phyloP scores from a whole-genome alignment of 164 flowering plant genomes.

The Nymphaea colorata region DNA sequence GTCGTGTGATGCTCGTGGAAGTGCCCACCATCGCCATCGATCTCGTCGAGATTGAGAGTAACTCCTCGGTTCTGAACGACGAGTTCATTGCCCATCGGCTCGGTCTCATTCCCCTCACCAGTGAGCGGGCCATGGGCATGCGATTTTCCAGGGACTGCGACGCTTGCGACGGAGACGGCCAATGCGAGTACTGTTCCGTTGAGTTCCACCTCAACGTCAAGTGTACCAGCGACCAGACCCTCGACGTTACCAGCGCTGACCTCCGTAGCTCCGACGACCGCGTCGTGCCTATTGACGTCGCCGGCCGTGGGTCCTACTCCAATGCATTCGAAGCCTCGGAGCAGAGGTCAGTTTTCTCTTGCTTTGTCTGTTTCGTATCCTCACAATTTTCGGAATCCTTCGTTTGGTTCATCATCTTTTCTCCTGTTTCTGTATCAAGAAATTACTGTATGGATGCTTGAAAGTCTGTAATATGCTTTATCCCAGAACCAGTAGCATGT shows the following conservation, averaged over 20 bases:
- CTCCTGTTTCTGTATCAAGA: not conserved
- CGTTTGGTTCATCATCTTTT: not conserved
- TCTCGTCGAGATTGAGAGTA: constrained; percentile 91
- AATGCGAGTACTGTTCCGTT: constrained; percentile 92
- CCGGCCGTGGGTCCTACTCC: constrained; percentile 18
- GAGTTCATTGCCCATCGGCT: constrained; percentile 95
- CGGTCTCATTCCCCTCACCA: constrained; percentile 87
- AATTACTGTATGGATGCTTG: not conserved
- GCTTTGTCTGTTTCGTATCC: not conserved
- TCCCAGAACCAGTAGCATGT: too few species aligned
- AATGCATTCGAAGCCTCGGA: constrained; percentile 34
- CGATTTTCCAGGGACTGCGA: constrained; percentile 91
- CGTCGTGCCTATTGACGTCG: constrained; percentile 69
- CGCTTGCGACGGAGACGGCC: constrained; percentile 95
- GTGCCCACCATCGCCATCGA: constrained; percentile 95
- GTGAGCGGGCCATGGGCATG: constrained; percentile 82
- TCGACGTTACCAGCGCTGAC: constrained; percentile 82
- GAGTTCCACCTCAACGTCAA: constrained; percentile 72
- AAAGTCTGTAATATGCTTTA: not conserved
- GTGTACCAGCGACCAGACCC: constrained; percentile 58
- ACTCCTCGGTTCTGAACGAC: constrained; percentile 93
- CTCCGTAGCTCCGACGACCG: constrained; percentile 53
- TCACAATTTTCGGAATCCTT: too few species aligned
- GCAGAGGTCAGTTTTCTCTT: constrained; percentile 23
- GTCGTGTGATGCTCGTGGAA: constrained; percentile 91